Conservation (phyloP, 2,329 filamentous ascomycete species). For the Aspergillus ochraceus region DNA sequence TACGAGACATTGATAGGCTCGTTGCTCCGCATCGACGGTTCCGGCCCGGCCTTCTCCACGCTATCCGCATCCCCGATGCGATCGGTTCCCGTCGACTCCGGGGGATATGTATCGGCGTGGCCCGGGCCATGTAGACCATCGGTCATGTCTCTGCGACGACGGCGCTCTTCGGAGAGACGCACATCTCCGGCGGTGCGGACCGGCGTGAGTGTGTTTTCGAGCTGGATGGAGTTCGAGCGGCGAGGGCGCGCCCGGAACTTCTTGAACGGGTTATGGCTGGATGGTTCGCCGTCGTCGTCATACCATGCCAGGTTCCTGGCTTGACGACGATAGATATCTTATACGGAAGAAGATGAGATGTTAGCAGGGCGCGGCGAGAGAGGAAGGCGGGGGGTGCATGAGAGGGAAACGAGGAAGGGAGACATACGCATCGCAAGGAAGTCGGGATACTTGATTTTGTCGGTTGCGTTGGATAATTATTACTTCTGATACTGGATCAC, state of each 20-base stretch:
- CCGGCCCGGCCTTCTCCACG: conserved; percentile 13
- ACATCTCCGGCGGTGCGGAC: conserved; percentile 26
- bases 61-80: conserved; percentile 12
- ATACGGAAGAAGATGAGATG: background rate
- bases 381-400: background rate
- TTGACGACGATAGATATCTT: conserved; percentile 42
- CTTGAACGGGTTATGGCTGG: conserved; percentile 43
- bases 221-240: conserved; percentile 28
- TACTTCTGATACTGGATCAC: background rate
- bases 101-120: conserved; percentile 28
- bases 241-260: conserved; percentile 34
- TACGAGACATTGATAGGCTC: conserved; percentile 33
- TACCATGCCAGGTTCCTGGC: conserved; percentile 44
- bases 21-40: conserved; percentile 29
- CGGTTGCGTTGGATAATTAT: background rate
- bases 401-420: background rate
- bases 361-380: conserved; percentile 1
- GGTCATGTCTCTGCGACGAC: conserved; percentile 25
- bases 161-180: conserved; percentile 22
- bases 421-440: conserved; percentile 4
- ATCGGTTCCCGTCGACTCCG: conserved; percentile 26
- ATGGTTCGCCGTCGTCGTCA: conserved; percentile 37
- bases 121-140: conserved; percentile 23
- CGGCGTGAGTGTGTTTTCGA: conserved; percentile 29
- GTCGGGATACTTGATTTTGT: background rate